Conservation (phyloP, 1,284 basidiomycete species). For the Puccinia horiana region DNA sequence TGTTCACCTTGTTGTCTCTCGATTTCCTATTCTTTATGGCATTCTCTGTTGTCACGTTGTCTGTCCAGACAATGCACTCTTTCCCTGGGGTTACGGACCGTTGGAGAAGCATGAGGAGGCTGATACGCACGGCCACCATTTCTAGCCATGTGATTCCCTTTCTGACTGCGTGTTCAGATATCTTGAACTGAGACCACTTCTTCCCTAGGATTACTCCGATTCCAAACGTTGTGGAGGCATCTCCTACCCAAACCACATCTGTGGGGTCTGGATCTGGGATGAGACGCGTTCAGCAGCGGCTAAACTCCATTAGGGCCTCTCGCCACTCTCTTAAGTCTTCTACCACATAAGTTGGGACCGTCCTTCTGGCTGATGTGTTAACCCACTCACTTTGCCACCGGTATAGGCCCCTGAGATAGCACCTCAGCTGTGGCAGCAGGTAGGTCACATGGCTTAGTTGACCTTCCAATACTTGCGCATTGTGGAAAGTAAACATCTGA, state of each 20-base stretch:
- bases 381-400: not conserved
- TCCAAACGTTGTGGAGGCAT: not conserved
- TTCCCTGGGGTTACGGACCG: not conserved
- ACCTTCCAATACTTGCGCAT: not conserved
- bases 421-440: conserved; percentile 4
- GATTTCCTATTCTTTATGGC: not conserved
- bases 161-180: not conserved
- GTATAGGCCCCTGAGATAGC: not conserved
- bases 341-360: not conserved
- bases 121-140: not conserved
- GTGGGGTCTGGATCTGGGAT: not conserved
- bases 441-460: not conserved
- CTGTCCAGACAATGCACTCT: not conserved
- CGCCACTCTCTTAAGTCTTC: not conserved
- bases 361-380: not conserved
- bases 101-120: not conserved
- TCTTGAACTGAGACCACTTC: not conserved
- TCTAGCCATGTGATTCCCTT: not conserved
- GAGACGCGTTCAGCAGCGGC: not conserved
- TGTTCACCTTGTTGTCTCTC: not conserved
- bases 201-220: not conserved
- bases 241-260: conserved; percentile 20
- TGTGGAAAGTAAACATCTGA: not conserved
- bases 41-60: not conserved
- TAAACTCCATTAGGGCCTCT: not conserved